These are phyloP conservation scores for Alternaria panax DNA, from an alignment of 2,329 filamentous ascomycete species.

Conservation along the genomic window DNA sequence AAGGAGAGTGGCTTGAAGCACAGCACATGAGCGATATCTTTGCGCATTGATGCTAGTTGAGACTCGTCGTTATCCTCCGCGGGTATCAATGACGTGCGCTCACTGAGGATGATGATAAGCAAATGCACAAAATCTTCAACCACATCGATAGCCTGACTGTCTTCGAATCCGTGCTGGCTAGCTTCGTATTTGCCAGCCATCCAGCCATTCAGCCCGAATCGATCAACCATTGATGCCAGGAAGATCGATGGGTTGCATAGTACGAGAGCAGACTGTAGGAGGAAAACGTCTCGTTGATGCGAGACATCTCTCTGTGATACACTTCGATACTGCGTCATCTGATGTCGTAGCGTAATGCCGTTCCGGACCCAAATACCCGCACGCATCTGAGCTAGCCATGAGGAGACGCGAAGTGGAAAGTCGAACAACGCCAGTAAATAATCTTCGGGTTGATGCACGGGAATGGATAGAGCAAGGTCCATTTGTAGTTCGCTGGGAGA, in stretches of 20 bases:
- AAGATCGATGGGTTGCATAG: slow-evolving; percentile 84
- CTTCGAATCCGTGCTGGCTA: slow-evolving; percentile 75
- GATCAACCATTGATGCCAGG: slow-evolving; percentile 86
- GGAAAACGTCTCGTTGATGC: slow-evolving; percentile 92
- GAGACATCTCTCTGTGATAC: slow-evolving; percentile 90
- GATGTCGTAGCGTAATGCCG: slow-evolving; percentile 92
- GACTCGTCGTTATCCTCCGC: slow-evolving; percentile 70
- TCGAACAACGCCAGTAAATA: slow-evolving; percentile 89
- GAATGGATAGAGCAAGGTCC: slow-evolving; percentile 63
- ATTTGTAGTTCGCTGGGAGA: slow-evolving; percentile 73
- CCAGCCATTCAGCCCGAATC: slow-evolving; percentile 89
- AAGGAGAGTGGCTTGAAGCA: slow-evolving; percentile 97
- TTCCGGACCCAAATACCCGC: slow-evolving; percentile 99
- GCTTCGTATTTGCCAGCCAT: slow-evolving; percentile 79
- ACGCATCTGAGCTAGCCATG: slow-evolving; percentile 98
- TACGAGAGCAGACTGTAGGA: slow-evolving; percentile 89
- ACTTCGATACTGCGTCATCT: slow-evolving; percentile 91
- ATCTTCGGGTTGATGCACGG: slow-evolving; percentile 72
- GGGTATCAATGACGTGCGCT: slow-evolving; percentile 80
- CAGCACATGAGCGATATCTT: slow-evolving; percentile 90
- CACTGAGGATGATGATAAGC: slow-evolving; percentile 87
- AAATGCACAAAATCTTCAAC: slow-evolving; percentile 96
- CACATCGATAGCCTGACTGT: slow-evolving; percentile 86
- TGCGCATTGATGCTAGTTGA: slow-evolving; percentile 75
- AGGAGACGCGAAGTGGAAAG: slow-evolving; percentile 89